phyloP scores from a whole-genome alignment of 2,329 filamentous ascomycete genomes.

The Curvularia hawaiiensis region DNA sequence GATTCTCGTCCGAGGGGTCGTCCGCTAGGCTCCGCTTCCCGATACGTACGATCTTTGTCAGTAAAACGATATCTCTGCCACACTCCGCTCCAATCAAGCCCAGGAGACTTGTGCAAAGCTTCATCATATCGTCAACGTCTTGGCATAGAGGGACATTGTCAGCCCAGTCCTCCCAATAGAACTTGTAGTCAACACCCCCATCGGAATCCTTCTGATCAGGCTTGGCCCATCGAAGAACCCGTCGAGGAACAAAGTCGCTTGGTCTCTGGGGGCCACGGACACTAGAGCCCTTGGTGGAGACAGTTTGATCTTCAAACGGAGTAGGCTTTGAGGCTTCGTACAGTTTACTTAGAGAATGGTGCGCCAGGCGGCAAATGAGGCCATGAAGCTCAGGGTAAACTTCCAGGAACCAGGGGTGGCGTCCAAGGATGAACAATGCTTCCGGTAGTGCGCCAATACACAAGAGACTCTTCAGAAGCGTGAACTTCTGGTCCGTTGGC shows the following conservation, averaged over 20 bases:
- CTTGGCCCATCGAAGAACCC: constrained; percentile 80
- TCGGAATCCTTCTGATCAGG: constrained; percentile 77
- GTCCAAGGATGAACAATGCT: constrained; percentile 87
- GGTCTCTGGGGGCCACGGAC: constrained; percentile 66
- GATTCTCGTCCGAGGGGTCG: constrained; percentile 73
- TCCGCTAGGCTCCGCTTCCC: constrained; percentile 74
- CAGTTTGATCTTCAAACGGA: constrained; percentile 50
- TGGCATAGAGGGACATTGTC: constrained; percentile 94
- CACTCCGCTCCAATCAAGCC: constrained; percentile 89
- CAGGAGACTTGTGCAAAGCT: constrained; percentile 80
- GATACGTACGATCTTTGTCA: constrained; percentile 85
- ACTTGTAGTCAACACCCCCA: constrained; percentile 79
- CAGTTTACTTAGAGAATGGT: constrained; percentile 81
- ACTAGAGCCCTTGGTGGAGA: constrained; percentile 46
- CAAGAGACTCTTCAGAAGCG: constrained; percentile 81
- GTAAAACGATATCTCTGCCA: constrained; percentile 77
- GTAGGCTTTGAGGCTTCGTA: constrained; percentile 60
- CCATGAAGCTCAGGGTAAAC: constrained; percentile 80
- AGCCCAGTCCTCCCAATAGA: constrained; percentile 97
- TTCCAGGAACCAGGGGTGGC: constrained; percentile 91
- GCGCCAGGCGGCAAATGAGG: constrained; percentile 82
- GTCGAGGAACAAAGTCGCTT: constrained; percentile 63
- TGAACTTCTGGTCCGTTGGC: constrained; percentile 85
- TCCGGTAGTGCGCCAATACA: constrained; percentile 93
- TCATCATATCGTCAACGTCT: constrained; percentile 86